Evolutionary conservation across 305 asterid genomes (phyloP).

Genomic region (Fraxinus albicans): DNA sequence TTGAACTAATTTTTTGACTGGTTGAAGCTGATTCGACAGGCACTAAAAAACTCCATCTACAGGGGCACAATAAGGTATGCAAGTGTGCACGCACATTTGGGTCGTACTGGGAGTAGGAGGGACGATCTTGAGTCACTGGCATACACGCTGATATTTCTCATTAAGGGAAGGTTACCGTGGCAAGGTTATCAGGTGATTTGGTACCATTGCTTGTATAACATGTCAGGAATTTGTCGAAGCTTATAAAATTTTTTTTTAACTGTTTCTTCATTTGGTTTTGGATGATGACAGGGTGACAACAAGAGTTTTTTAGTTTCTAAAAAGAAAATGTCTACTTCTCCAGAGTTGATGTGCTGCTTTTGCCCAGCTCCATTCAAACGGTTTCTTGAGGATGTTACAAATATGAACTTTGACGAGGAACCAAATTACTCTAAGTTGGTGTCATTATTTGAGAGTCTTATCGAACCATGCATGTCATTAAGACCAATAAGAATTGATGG

Average conservation of each 20-base stretch:
- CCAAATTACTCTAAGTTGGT: conserved; percentile 87
- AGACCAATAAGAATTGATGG: conserved; percentile 95
- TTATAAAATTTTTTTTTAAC: background rate
- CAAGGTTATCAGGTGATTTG: conserved; percentile 90
- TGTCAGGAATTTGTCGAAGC: conserved; percentile 17
- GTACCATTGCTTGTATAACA: conserved; percentile 12
- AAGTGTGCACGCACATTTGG: conserved; percentile 97
- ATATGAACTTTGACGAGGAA: conserved; percentile 96
- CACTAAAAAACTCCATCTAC: conserved; percentile 29
- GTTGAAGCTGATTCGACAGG: conserved; percentile 12
- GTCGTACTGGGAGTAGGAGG: conserved; percentile 95
- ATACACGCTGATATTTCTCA: conserved; percentile 91
- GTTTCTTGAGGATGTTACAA: conserved; percentile 88
- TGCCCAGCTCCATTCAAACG: conserved; percentile 88
- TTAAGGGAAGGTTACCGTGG: conserved; percentile 97
- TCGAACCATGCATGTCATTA: conserved; percentile 72
- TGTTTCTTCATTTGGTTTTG: conserved; percentile 24
- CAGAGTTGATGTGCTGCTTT: conserved; percentile 95
- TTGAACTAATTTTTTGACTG: conserved; percentile 17
- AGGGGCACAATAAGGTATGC: conserved; percentile 97
- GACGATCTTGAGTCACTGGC: conserved; percentile 98
- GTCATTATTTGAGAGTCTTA: conserved; percentile 75
- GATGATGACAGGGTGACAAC: conserved; percentile 82
- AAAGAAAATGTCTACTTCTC: conserved; percentile 95
- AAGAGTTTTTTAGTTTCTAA: conserved; percentile 96